A percentile compares a stretch with the other conserved stretches of the same genome.
Evolutionary conservation across 2,329 filamentous ascomycete species (phyloP).

Genomic region (Pestalotiopsis sp.): DNA sequence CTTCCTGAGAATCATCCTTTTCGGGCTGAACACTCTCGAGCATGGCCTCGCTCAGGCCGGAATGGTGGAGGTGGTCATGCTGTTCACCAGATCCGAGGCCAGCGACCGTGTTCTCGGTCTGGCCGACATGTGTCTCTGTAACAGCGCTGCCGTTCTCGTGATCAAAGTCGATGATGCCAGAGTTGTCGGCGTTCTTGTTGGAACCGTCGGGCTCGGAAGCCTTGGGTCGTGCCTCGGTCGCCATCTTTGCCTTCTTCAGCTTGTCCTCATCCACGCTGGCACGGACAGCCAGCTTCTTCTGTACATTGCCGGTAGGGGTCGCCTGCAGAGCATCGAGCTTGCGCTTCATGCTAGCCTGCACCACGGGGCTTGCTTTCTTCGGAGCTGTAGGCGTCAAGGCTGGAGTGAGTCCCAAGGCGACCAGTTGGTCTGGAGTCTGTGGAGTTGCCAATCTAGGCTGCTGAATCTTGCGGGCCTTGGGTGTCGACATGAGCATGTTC

Average conservation of each 20-base stretch:
- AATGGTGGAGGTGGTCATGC: neutral
- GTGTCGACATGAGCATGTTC: neutral
- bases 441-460: neutral
- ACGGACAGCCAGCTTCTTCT: neutral
- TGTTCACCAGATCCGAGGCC: no score
- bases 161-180: neutral
- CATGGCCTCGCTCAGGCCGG: neutral
- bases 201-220: neutral
- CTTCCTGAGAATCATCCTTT: neutral
- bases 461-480: neutral
- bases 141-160: neutral
- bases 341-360: neutral
- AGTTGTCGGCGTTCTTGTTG: neutral
- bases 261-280: neutral
- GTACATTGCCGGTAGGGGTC: neutral
- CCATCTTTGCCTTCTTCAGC: neutral
- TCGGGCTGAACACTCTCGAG: neutral
- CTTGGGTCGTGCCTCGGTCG: neutral
- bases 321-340: neutral
- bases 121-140: no score
- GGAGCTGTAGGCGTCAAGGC: neutral
- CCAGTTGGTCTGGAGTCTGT: neutral
- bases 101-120: no score
- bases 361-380: neutral
- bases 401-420: neutral